Percentiles rank a stretch among this genome's conserved stretches.
Conservation (phyloP, 225 moss, liverwort and hornwort genomes). For the Pleurozium schreberi region DNA sequence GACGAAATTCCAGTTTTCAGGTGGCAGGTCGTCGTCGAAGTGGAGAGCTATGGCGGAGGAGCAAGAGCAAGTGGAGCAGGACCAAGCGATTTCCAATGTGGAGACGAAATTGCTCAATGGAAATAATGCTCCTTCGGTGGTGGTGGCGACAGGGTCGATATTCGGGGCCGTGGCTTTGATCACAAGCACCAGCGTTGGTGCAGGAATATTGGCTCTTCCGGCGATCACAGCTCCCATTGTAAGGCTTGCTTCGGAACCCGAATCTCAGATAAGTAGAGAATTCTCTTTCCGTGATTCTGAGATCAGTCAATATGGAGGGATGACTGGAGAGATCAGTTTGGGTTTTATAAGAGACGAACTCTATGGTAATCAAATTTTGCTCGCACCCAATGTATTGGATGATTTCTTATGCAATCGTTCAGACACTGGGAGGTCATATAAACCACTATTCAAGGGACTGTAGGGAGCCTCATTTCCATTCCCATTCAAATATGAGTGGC, state of each 20-base stretch:
- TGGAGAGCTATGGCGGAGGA: slow-evolving; percentile 7
- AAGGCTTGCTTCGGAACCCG: not conserved
- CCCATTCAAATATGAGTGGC: not conserved
- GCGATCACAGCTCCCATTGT: slow-evolving; percentile 49
- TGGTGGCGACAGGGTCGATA: slow-evolving; percentile 23
- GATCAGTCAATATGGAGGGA: not conserved
- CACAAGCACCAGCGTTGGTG: slow-evolving; percentile 49
- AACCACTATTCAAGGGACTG: not conserved
- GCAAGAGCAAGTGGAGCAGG: not conserved
- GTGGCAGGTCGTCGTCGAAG: not conserved
- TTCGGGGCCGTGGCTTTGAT: slow-evolving; percentile 52
- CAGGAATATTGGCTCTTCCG: slow-evolving; percentile 55
- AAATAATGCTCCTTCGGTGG: not conserved
- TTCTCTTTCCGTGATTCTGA: not conserved
- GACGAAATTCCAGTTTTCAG: not conserved
- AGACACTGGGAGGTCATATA: not conserved
- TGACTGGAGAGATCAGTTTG: not conserved
- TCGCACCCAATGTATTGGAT: not conserved
- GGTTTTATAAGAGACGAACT: not conserved
- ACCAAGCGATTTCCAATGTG: not conserved
- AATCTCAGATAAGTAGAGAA: not conserved
- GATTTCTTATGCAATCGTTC: not conserved
- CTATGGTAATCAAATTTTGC: not conserved
- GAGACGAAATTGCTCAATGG: not conserved
- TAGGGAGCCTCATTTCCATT: not conserved